Base-by-base conservation (phyloP, 164 flowering plant genomes). In the Macadamia integrifolia region DNA sequence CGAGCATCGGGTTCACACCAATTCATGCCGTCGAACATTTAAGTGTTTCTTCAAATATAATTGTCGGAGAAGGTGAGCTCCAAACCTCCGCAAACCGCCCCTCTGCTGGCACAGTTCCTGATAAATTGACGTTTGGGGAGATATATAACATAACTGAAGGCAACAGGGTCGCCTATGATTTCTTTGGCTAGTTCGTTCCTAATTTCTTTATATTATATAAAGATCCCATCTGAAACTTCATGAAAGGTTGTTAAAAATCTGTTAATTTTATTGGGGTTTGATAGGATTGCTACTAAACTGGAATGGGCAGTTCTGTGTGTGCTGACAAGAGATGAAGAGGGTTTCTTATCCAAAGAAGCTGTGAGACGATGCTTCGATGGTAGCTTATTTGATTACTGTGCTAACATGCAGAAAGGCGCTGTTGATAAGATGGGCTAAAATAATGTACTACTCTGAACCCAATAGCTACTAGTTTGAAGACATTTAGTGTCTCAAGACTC, bases 141-240 rank as follows among this genome's bases (percentile, higher is more conserved):
- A 32, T 91, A 0, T 91, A 92, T 93, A 61, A 70, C 58, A 83
- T 89, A 93, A 91, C 97, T 1, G 83, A 87, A 61, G 91, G 84
- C 13, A 84, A 87, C 7, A 80, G 91, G 0, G 71, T 50, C 2
- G 77, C 89, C 0, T 81, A 78, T 42, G 93, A 89, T 67, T 44
- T 78, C 56, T 89, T 91, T 75, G 95, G 97, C 66, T 85, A 94
- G 97, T 89, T n/a, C 2, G 72, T 73, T 40, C 59, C 43, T 35
- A 23, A 23, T 23, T 35, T 35, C 40, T 35, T 2, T 35, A 35
- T 35, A 35, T 23, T 23, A 23, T 23, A 23, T 23, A 23, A 23
- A 23, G 23, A 23, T 23, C 23, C 23, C 23, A 23, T 23, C 23
- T 23, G 23, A 23, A 23, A 23, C 23, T 23, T 23, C 23, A 23